Evolutionary conservation across 495 filamentous ascomycete species (phyloP), one percentile per base, ranked within the genome.

Genomic region (Xylaria telfairii): DNA sequence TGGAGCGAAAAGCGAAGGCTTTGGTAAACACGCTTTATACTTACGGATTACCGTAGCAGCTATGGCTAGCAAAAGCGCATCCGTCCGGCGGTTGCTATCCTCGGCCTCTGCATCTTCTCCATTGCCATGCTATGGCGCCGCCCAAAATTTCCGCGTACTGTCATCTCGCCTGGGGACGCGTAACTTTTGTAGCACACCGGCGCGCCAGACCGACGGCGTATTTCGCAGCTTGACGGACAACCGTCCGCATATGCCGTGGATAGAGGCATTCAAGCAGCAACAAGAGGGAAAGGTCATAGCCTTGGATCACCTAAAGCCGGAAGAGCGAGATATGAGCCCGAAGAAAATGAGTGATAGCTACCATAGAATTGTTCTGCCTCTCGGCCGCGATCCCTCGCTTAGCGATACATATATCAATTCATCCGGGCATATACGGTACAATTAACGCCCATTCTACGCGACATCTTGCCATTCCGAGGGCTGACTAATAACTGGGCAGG

Each of bases 271-370:
- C 69, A 70, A 64, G 47, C 73, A 59, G 10, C 74, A 76, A 34
- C 69, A 74, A 57, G 71, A 75, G 62, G 73, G 73, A 2, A 75
- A 78, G 53, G 59, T 67, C n/a, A 10, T 65, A 24, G 67, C 63
- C 49, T 60, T 59, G 17, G 65, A 59, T 12, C 67, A 13, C 47
- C 26, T 4, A 41, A 66, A 66, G 34, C 47, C 64, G 12, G 47
- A 24, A 26, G 47, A 54, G n/a, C 64, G 64, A 26, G 64, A 66
- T 21, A 66, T 66, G 64, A 72, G 73, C 2, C 82, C 82, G 9
- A 84, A 84, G 73, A 78, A 77, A 41, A 84, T 83, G 79, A 77
- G 77, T 21, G 80, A 84, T 26, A 83, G 81, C 64, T 82, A 78
- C 65, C 76, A 80, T 47, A 71, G 75, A 37, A 75, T 82, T 41